Evolutionary conservation across 2,329 filamentous ascomycete species (phyloP).

Genomic region (Penicillium freii): DNA sequence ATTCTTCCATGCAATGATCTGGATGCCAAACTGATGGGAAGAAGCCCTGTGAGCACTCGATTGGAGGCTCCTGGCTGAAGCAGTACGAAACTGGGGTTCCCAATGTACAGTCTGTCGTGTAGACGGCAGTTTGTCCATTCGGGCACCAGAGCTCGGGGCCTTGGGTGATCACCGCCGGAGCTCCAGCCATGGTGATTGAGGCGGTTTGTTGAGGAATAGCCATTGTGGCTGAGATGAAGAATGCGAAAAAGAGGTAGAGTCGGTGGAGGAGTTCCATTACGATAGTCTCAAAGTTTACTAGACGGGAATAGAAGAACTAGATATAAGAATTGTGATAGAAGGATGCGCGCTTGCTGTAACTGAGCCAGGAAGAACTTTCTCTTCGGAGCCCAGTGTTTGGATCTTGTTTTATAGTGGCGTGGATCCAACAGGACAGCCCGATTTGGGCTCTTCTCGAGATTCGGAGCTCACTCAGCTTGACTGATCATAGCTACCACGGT

Average conservation of each 20-base stretch:
- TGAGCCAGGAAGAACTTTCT: too few relatives aligned
- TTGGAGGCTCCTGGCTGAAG: constrained; percentile 16
- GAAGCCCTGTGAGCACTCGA: constrained; percentile 20
- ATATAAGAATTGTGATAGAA: neutral
- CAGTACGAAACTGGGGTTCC: constrained; percentile 26
- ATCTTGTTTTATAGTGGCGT: neutral
- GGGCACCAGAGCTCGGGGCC: constrained; percentile 16
- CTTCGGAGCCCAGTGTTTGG: neutral
- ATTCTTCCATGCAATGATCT: constrained; percentile 23
- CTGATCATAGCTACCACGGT: neutral
- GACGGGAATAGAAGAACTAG: neutral
- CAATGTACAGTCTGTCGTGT: constrained; percentile 30
- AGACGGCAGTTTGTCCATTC: constrained; percentile 21
- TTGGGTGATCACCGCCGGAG: constrained; percentile 15
- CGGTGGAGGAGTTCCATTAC: neutral
- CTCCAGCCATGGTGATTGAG: constrained; percentile 1
- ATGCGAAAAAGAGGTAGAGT: neutral
- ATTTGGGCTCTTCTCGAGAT: neutral
- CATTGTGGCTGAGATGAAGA: neutral
- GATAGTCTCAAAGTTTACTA: neutral
- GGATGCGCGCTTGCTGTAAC: neutral
- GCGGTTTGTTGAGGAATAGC: constrained; percentile 12
- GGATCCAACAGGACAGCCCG: neutral
- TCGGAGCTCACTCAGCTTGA: neutral
- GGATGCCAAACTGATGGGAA: constrained; percentile 28